Conservation (phyloP, 768 basidiomycete species). For the Tulasnella sp. region DNA sequence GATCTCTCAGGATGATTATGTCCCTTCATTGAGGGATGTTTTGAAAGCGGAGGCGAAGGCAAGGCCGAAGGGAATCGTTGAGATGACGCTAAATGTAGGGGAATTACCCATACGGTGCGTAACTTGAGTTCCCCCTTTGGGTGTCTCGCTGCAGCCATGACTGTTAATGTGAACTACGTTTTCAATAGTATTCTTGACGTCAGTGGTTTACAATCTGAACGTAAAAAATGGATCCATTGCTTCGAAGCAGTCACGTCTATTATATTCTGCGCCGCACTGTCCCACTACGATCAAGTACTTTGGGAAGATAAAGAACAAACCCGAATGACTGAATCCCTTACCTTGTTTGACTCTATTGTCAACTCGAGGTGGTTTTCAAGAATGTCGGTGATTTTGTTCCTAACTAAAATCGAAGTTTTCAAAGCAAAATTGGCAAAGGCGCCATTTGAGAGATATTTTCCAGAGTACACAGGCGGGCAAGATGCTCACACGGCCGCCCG, state of each 20-base stretch:
- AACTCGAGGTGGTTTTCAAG: slow-evolving; percentile 39
- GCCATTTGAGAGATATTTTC: slow-evolving; percentile 46
- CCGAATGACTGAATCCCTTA: slow-evolving; percentile 46
- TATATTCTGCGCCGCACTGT: slow-evolving; percentile 50
- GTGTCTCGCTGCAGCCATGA: neutral
- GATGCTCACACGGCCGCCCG: slow-evolving; percentile 78
- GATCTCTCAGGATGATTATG: slow-evolving; percentile 75
- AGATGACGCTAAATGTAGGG: slow-evolving; percentile 76
- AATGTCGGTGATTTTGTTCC: slow-evolving; percentile 45
- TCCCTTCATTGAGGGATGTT: slow-evolving; percentile 82
- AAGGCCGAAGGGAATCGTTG: slow-evolving; percentile 76
- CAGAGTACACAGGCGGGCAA: slow-evolving; percentile 50
- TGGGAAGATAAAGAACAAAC: slow-evolving; percentile 48
- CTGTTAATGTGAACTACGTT: slow-evolving; percentile 36
- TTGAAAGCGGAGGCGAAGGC: slow-evolving; percentile 73
- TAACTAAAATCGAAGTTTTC: slow-evolving; percentile 46
- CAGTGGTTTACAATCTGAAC: slow-evolving; percentile 46
- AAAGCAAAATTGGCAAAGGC: slow-evolving; percentile 47
- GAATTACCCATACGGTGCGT: slow-evolving; percentile 38
- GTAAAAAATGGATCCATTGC: slow-evolving; percentile 46
- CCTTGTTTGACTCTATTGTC: neutral
- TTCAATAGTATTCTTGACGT: slow-evolving; percentile 42
- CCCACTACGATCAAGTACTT: slow-evolving; percentile 50
- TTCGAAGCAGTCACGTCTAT: slow-evolving; percentile 50
- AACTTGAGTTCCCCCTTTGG: too few species aligned